Conservation (phyloP, 208 protist species). For the Acanthamoeba healyi region DNA sequence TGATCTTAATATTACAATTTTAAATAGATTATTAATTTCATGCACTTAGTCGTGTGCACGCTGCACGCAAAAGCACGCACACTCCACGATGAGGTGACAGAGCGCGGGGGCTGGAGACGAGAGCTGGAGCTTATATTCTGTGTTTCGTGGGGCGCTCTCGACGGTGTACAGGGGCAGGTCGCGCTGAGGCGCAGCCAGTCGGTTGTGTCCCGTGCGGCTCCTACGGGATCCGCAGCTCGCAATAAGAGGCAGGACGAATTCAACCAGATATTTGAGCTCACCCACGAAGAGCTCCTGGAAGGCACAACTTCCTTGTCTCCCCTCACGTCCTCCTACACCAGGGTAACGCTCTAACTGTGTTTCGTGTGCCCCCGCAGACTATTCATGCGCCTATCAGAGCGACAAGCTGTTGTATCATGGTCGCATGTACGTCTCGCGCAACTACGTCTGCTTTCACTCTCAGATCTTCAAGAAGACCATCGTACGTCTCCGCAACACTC, state of each 20-base stretch:
- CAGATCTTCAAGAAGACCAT: constrained; percentile 76
- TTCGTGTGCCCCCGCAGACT: background rate
- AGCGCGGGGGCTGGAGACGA: too few relatives aligned
- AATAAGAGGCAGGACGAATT: constrained; percentile 47
- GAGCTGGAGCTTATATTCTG: too few relatives aligned
- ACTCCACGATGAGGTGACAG: too few relatives aligned
- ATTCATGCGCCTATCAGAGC: constrained; percentile 55
- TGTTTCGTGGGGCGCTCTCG: too few relatives aligned
- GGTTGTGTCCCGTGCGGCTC: background rate
- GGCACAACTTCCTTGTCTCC: background rate
- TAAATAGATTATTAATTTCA: too few relatives aligned
- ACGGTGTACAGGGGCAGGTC: background rate
- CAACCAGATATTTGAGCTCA: constrained; percentile 40
- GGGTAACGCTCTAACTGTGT: too few relatives aligned
- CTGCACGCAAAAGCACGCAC: too few relatives aligned
- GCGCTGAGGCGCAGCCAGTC: background rate
- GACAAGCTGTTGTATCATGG: constrained; percentile 68
- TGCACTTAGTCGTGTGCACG: too few relatives aligned
- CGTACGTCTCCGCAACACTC: background rate
- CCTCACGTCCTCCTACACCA: too few relatives aligned
- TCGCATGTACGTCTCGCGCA: constrained; percentile 57
- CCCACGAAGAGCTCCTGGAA: constrained; percentile 26
- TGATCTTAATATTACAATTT: too few relatives aligned
- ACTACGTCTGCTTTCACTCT: constrained; percentile 71
- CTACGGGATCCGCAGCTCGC: background rate